Evolutionary conservation across 1,284 basidiomycete genomes (phyloP), one percentile per base, ranked within the genome.

Genomic region (Puccinia coronata): DNA sequence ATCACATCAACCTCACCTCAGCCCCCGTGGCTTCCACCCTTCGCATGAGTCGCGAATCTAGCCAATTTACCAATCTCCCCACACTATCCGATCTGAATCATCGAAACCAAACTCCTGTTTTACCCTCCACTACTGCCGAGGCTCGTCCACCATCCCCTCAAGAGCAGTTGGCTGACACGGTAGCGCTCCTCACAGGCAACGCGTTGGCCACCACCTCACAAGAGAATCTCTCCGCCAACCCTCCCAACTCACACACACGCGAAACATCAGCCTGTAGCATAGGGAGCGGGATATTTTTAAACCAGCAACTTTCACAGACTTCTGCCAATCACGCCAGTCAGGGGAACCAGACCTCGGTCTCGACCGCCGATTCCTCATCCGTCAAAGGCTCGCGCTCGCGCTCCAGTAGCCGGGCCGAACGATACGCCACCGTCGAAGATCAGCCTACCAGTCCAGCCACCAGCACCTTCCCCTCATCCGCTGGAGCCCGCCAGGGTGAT

Each of bases 241-340:
- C 78, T 31, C 18, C 75, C 18, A 47, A 49, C 34, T 63, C 61
- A 69, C 77, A 79, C 20, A 16, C 39, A n/a, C 63, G 77, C 8
- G 51, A 79, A 41, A 20, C 20, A 9, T 79, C 77, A 25, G 77
- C 65, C 67, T 39, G 31, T 18, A 79, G 63, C 41, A 80, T 79
- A 9, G 75, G 70, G 36, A 83, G 82, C 55, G 79, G 79, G 16
- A 79, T 78, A 23, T 82, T 82, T 53, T 53, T 73, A 28, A 41
- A 75, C 31, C 79, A 81, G 41, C 74, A 81, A n/a, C 28, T 53
- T 18, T 41, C 55, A 1, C 57, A 82, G 4, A n/a, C n/a, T n/a
- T 53, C 34, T 55, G 14, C 67, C 28, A 36, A 43, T 43, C 75
- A 25, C 23, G 12, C 39, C 61, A 39, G 34, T 28, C 74, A 61